Conservation (phyloP, 345 rosid species). For the Gossypium longicalyx region DNA sequence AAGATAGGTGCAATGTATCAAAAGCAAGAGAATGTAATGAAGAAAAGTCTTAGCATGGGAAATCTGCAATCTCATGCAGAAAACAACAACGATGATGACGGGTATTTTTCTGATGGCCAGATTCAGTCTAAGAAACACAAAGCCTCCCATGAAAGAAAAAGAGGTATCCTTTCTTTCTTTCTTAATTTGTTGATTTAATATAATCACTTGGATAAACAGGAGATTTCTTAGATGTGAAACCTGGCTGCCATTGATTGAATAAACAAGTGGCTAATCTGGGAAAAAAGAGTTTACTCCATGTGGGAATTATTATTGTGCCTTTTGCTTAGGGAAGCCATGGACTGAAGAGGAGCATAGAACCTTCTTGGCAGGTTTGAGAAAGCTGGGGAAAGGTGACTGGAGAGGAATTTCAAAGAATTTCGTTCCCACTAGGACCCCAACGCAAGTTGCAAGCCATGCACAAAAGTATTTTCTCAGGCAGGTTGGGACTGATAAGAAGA, state of each 20-base stretch:
- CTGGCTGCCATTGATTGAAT: no score
- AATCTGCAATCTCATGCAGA: conserved; percentile 28
- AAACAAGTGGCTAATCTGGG: no score
- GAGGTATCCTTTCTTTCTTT: conserved; percentile 22
- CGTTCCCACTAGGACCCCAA: neutral
- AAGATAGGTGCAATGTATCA: conserved; percentile 9
- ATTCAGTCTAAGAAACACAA: neutral
- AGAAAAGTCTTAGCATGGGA: conserved; percentile 44
- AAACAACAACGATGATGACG: conserved; percentile 17
- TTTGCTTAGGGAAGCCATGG: neutral
- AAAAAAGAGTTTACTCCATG: neutral
- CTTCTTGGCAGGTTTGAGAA: neutral
- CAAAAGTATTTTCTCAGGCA: neutral
- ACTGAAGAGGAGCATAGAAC: neutral
- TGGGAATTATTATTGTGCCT: no score
- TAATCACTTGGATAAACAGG: no score
- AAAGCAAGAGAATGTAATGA: conserved; percentile 25
- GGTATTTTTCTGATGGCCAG: conserved; percentile 50
- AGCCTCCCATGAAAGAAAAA: conserved; percentile 28
- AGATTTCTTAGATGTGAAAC: no score
- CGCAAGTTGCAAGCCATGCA: neutral
- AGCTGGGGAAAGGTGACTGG: neutral
- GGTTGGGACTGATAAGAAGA: neutral
- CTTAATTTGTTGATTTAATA: no score
- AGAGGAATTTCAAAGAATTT: neutral